These are phyloP conservation scores for Arabidopsis thaliana DNA, from an alignment of 345 rosid genomes.

Conservation along the genomic window TAIR10.1 NC_003075.7:7319001-7319500, in stretches of 20 bases:
- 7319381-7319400: constrained; percentile 34
- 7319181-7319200: constrained; percentile 39
- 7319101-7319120: constrained; percentile 44
- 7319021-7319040: constrained; percentile 34
- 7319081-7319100: constrained; percentile 46
- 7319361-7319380: constrained; percentile 26
- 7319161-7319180: background rate
- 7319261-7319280: constrained; percentile 30
- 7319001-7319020: constrained; percentile 24
- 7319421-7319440: constrained; percentile 41
- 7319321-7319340: constrained; percentile 43
- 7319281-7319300: constrained; percentile 25
- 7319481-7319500: constrained; percentile 46
- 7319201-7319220: constrained; percentile 42
- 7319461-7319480: constrained; percentile 36
- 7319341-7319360: constrained; percentile 31
- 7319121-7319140: constrained; percentile 24
- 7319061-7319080: constrained; percentile 44
- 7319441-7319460: constrained; percentile 33
- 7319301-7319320: constrained; percentile 24
- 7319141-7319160: constrained; percentile 37
- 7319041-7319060: constrained; percentile 54
- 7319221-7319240: constrained; percentile 39
- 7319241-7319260: constrained; percentile 35
- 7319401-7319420: constrained; percentile 44